A percentile compares a stretch with the other conserved stretches of the same genome.
phyloP scores from a whole-genome alignment of 1,284 basidiomycete species.

The Inonotus obliquus region DNA sequence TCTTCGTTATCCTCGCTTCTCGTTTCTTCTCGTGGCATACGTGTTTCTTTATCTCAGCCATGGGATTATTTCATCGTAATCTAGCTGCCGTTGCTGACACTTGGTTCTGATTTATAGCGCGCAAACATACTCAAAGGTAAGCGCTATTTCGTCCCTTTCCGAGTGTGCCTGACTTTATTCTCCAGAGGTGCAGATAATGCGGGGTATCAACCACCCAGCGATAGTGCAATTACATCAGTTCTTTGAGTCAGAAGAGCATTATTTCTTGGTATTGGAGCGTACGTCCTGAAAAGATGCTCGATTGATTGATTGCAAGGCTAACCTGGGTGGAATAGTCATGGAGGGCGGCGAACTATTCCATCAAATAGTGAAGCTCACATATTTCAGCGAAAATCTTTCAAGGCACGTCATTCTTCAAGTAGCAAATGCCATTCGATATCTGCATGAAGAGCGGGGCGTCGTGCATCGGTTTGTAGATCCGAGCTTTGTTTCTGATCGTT shows the following conservation, averaged over 20 bases:
- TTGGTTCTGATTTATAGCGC: slow-evolving; percentile 53
- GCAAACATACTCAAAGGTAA: slow-evolving; percentile 94
- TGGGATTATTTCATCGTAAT: not conserved
- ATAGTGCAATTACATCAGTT: slow-evolving; percentile 90
- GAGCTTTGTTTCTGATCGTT: not conserved
- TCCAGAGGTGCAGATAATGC: slow-evolving; percentile 98
- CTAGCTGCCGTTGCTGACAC: slow-evolving; percentile 28
- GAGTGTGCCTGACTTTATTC: not conserved
- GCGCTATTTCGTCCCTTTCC: not conserved
- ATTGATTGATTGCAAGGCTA: not conserved
- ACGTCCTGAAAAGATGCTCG: slow-evolving; percentile 29
- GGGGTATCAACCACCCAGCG: slow-evolving; percentile 84
- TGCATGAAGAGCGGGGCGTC: slow-evolving; percentile 97
- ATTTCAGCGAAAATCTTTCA: slow-evolving; percentile 93
- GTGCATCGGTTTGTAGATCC: slow-evolving; percentile 72
- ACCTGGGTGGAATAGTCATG: slow-evolving; percentile 60
- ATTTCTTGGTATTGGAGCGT: slow-evolving; percentile 94
- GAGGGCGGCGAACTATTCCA: slow-evolving; percentile 98
- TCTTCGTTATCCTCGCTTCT: slow-evolving; percentile 22
- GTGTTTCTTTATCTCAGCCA: slow-evolving; percentile 20
- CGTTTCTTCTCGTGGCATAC: slow-evolving; percentile 22
- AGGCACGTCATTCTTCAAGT: slow-evolving; percentile 98
- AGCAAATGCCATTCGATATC: slow-evolving; percentile 90
- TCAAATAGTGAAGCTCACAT: slow-evolving; percentile 99
- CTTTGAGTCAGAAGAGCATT: slow-evolving; percentile 89